Base-by-base conservation (phyloP, 345 rosid genomes). In the Pistacia integerrima region DNA sequence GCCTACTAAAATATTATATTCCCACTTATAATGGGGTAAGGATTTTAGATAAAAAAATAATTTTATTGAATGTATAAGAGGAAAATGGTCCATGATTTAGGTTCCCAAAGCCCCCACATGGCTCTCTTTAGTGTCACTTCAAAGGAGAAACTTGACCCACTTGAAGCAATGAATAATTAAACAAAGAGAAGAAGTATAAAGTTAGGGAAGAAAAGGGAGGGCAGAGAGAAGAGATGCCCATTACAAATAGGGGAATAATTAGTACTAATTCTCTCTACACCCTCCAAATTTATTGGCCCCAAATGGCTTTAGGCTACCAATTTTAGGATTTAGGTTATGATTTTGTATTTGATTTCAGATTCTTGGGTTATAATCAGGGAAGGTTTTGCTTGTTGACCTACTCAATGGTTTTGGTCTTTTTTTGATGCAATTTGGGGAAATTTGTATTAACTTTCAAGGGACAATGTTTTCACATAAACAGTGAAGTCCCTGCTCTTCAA, bases 251-350 rank as follows among this genome's bases (percentile, higher is more conserved):
- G 70, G 33, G 70, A 66, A 66, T 66, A 33, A 58, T 59, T 59
- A 41, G 76, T 11, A 60, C 61, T 4, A 8, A 60, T 28, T 22
- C 44, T 46, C 11, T 35, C 8, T 22, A 10, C 12, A 64, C 38
- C 64, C 64, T 73, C 80, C 81, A 67, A 33, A 67, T 52, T 57
- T 9, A 51, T 74, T 51, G 78, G 71, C 76, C 64, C 76, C 83
- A 9, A 41, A 38, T 69, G 80, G 83, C 76, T 82, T 73, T 64
- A 8, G 46, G 14, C 4, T 33, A 33, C 20, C 51, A 46, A 41
- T 18, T 60, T 65, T 3, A 41, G 46, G 6, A 41, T 41, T 41
- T 41, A 41, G 46, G 46, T 6, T 41, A 41, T 41, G 1, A 41
- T 41, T 5, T 41, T 41, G 46, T 6, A 41, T 41, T 41, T 18